phyloP scores from a whole-genome alignment of 305 asterid species.

The Stenogyne calaminthoides region DNA sequence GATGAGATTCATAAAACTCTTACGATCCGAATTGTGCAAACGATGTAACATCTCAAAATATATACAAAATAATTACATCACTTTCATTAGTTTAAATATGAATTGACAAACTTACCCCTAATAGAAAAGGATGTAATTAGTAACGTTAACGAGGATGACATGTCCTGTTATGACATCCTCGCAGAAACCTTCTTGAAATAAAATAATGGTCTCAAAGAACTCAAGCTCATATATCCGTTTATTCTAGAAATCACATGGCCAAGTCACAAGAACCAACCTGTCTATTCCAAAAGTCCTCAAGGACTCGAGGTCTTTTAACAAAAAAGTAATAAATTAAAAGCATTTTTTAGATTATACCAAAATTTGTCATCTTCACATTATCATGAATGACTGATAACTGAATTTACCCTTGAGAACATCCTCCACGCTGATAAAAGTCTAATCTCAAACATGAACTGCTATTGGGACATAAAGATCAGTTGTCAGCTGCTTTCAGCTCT shows the following conservation, averaged over 20 bases:
- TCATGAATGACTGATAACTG: neutral
- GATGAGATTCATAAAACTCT: neutral
- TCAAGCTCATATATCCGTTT: neutral
- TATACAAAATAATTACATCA: neutral
- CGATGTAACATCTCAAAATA: neutral
- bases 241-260: neutral
- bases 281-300: neutral
- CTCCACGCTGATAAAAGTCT: neutral
- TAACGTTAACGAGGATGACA: neutral
- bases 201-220: neutral
- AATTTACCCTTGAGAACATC: neutral
- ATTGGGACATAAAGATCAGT: neutral
- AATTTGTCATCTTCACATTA: neutral
- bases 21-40: neutral
- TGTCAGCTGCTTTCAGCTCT: neutral
- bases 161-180: neutral
- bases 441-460: neutral
- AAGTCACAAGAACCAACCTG: neutral
- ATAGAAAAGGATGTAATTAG: neutral
- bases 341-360: neutral
- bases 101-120: neutral
- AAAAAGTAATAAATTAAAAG: no score
- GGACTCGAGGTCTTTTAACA: no score
- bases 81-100: neutral
- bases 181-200: neutral